Evolutionary conservation across 352 stramenopile species (phyloP).

Genomic region (Globisporangium okanoganense): DNA sequence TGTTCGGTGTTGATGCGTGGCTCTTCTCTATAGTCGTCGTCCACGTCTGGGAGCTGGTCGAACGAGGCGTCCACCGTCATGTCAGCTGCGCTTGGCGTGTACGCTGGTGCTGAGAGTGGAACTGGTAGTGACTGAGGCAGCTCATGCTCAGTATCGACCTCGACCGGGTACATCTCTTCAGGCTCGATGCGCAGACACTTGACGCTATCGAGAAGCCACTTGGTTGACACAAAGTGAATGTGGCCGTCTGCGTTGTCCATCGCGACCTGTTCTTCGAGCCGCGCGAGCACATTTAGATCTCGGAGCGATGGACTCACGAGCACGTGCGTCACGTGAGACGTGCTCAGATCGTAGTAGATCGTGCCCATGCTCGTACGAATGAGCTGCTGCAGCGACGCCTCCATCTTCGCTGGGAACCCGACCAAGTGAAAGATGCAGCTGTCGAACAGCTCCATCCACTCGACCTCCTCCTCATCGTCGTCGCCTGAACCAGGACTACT

Average conservation of each 20-base stretch:
- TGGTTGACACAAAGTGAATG: conserved; percentile 53
- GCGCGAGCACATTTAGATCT: conserved; percentile 27
- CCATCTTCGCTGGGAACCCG: conserved; percentile 43
- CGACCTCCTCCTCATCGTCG: conserved; percentile 7
- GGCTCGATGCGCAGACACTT: conserved; percentile 45
- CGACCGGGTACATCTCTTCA: conserved; percentile 62
- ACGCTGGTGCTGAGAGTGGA: not conserved
- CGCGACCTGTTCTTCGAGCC: conserved; percentile 29
- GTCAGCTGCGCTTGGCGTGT: not conserved
- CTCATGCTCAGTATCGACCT: conserved; percentile 35
- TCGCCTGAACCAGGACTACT: not conserved
- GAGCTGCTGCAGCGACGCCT: conserved; percentile 36
- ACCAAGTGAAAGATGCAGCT: conserved; percentile 57
- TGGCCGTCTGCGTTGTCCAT: conserved; percentile 21
- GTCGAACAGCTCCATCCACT: conserved; percentile 63
- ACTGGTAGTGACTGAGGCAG: not conserved
- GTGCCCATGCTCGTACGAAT: conserved; percentile 68
- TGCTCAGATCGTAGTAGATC: conserved; percentile 56
- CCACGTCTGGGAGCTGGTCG: not conserved
- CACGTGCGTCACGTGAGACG: conserved; percentile 62
- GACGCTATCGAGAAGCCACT: conserved; percentile 64
- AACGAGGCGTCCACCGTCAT: not conserved
- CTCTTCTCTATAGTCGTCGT: not conserved
- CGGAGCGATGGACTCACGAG: conserved; percentile 52
- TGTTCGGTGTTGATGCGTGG: not conserved